Percentiles rank a stretch among this genome's conserved stretches.
phyloP scores from a whole-genome alignment of 345 rosid species.

The Passiflora organensis region DNA sequence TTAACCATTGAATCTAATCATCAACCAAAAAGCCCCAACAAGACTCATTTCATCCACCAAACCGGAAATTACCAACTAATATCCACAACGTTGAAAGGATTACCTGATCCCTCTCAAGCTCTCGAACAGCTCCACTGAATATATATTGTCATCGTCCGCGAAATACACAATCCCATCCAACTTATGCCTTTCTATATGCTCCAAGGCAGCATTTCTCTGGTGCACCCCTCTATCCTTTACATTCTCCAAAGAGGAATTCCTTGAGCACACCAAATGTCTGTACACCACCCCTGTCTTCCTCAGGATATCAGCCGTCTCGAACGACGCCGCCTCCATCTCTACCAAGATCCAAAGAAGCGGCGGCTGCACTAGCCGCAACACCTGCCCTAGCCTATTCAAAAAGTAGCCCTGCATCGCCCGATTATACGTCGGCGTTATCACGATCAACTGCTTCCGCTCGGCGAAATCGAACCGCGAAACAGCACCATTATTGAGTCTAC shows the following conservation, averaged over 20 bases:
- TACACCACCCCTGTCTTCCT: slow-evolving; percentile 84
- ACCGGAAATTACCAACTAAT: too few relatives aligned
- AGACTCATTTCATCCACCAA: too few relatives aligned
- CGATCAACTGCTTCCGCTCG: slow-evolving; percentile 66
- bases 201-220: slow-evolving; percentile 73
- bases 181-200: slow-evolving; percentile 67
- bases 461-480: slow-evolving; percentile 27
- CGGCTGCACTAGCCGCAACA: slow-evolving; percentile 64
- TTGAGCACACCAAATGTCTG: slow-evolving; percentile 61
- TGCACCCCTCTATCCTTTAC: slow-evolving; percentile 70
- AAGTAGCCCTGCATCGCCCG: slow-evolving; percentile 74
- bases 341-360: slow-evolving; percentile 93
- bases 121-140: slow-evolving; percentile 69
- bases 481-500: slow-evolving; percentile 10
- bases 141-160: slow-evolving; percentile 77
- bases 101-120: slow-evolving; percentile 67
- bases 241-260: slow-evolving; percentile 47
- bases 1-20: too few relatives aligned
- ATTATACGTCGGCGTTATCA: slow-evolving; percentile 81
- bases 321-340: slow-evolving; percentile 57
- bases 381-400: slow-evolving; percentile 70
- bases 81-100: too few relatives aligned
- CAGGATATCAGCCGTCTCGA: slow-evolving; percentile 76
- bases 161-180: slow-evolving; percentile 84
- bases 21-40: too few relatives aligned